Evolutionary conservation across 1,284 basidiomycete genomes (phyloP).

Genomic region (Ustilago shanxiensis): DNA sequence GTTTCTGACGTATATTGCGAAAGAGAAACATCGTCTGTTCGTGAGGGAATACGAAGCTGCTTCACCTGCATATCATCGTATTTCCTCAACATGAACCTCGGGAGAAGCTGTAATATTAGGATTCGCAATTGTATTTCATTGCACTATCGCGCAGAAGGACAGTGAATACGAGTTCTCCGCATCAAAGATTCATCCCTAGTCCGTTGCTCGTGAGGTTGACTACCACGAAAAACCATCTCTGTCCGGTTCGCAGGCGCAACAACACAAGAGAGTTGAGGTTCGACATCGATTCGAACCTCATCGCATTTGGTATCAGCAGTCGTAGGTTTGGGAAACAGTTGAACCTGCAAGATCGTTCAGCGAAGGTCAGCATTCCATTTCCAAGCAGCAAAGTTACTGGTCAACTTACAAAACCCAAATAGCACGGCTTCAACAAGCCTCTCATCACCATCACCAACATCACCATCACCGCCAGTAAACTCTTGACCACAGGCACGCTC

Average conservation of each 20-base stretch:
- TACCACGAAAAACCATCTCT: background rate
- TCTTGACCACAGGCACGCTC: background rate
- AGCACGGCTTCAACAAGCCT: background rate
- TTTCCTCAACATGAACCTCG: conserved; percentile 66
- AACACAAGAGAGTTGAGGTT: background rate
- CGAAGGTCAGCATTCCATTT: no score
- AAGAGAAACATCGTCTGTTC: conserved; percentile 79
- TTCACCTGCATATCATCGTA: conserved; percentile 80
- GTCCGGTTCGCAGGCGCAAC: background rate
- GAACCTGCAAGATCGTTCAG: background rate
- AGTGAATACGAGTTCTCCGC: background rate
- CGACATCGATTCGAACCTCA: background rate
- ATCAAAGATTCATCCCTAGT: background rate
- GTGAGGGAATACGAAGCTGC: conserved; percentile 80
- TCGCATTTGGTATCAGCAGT: no score
- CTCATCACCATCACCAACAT: conserved; percentile 4
- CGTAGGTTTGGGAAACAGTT: background rate
- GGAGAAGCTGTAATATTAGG: conserved; percentile 31
- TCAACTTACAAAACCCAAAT: background rate
- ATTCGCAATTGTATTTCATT: no score
- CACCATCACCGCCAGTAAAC: conserved; percentile 5
- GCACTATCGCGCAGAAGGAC: background rate
- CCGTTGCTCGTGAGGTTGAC: background rate
- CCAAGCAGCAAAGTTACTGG: no score
- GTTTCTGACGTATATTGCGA: conserved; percentile 82